Conservation (phyloP, 495 filamentous ascomycete species). For the Eremomyces bilateralis region DNA sequence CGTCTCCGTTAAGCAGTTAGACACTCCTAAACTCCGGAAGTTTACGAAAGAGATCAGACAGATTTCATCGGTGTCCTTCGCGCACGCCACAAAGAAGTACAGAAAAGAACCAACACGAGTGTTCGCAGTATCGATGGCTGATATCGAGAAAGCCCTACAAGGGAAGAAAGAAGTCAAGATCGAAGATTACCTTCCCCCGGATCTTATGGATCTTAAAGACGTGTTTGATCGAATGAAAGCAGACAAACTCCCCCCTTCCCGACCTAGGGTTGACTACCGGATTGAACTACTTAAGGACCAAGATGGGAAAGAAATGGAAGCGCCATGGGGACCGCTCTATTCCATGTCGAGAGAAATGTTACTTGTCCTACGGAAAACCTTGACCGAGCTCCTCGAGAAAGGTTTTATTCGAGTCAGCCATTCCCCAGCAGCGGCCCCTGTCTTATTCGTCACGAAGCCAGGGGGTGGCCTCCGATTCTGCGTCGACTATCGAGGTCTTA, state of each 20-base stretch:
- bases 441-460: conserved; percentile 10
- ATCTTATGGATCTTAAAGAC: not conserved
- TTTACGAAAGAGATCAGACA: no score
- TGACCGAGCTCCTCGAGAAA: conserved; percentile 9
- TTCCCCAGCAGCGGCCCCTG: conserved; percentile 5
- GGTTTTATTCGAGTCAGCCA: conserved; percentile 10
- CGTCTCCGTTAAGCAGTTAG: no score
- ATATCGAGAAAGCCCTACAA: not conserved
- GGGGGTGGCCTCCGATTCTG: conserved; percentile 10
- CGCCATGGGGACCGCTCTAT: conserved; percentile 8
- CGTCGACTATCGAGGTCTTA: conserved; percentile 13
- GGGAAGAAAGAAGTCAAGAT: not conserved
- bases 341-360: conserved; percentile 7
- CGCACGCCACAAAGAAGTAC: no score
- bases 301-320: conserved; percentile 6
- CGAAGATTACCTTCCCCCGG: not conserved
- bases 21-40: no score
- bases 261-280: conserved; percentile 5
- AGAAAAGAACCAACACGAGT: no score
- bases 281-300: conserved; percentile 8
- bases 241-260: conserved; percentile 3
- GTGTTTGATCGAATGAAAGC: conserved; percentile 4
- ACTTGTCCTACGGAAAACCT: conserved; percentile 10
- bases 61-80: no score
- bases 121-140: not conserved